A percentile compares a stretch with the other conserved stretches of the same genome.
Evolutionary conservation across 2,329 filamentous ascomycete species (phyloP).

Genomic region (Metarhizium humberi): DNA sequence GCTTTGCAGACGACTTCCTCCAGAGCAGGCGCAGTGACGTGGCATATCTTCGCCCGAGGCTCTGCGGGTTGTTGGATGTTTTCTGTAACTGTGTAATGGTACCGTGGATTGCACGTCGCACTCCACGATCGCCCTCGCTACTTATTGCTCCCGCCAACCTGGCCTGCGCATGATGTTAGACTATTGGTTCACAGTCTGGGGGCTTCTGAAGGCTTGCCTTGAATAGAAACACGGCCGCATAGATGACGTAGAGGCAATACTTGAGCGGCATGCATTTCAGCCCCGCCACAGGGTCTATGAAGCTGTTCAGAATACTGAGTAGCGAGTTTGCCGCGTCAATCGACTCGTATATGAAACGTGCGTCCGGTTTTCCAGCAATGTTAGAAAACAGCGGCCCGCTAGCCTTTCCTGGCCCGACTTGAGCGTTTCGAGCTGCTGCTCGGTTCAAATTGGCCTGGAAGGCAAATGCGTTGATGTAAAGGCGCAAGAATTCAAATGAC

Average conservation of each 20-base stretch:
- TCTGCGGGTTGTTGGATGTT: slow-evolving; percentile 46
- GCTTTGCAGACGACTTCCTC: slow-evolving; percentile 29
- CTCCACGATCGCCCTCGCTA: slow-evolving; percentile 42
- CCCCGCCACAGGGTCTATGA: slow-evolving; percentile 47
- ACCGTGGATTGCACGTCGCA: slow-evolving; percentile 47
- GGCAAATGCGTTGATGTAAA: slow-evolving; percentile 68
- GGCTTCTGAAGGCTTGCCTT: slow-evolving; percentile 33
- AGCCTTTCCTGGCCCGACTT: slow-evolving; percentile 25
- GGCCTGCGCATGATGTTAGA: slow-evolving; percentile 24
- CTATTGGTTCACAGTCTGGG: too few relatives aligned
- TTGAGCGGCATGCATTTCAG: slow-evolving; percentile 55
- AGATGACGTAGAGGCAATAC: slow-evolving; percentile 54
- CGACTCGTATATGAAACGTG: slow-evolving; percentile 57
- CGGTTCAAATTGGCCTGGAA: slow-evolving; percentile 60
- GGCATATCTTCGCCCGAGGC: slow-evolving; percentile 53
- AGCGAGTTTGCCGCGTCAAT: slow-evolving; percentile 55
- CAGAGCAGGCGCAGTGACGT: slow-evolving; percentile 51
- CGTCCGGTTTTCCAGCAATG: slow-evolving; percentile 50
- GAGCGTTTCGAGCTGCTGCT: slow-evolving; percentile 21
- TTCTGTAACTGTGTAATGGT: slow-evolving; percentile 51
- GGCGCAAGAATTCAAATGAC: slow-evolving; percentile 62
- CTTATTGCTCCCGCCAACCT: slow-evolving; percentile 50
- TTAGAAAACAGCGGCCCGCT: slow-evolving; percentile 37
- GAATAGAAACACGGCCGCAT: slow-evolving; percentile 56
- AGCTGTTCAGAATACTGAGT: slow-evolving; percentile 48